A percentile compares a stretch with the other conserved stretches of the same genome.
phyloP scores from a whole-genome alignment of 1,139 yeast genomes.

The Suhomyces yuchorum region DNA sequence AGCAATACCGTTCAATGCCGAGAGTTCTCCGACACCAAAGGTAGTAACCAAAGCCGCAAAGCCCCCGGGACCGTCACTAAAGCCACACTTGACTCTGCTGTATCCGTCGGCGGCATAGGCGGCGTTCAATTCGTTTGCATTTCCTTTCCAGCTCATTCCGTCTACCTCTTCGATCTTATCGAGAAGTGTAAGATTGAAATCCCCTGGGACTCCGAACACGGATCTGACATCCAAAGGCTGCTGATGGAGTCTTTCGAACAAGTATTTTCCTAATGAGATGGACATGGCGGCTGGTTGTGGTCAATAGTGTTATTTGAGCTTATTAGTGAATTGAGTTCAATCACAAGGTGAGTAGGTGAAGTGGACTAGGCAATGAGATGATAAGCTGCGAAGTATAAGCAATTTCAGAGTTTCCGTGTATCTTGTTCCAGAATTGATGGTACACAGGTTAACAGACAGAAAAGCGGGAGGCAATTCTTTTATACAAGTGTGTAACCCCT shows the following conservation, averaged over 20 bases:
- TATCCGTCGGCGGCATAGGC: constrained; percentile 75
- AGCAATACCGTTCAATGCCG: constrained; percentile 59
- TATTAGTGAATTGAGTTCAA: no score
- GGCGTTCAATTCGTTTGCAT: constrained; percentile 72
- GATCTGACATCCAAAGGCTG: constrained; percentile 34
- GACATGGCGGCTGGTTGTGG: constrained; percentile 24
- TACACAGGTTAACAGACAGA: no score
- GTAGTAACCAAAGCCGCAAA: constrained; percentile 64
- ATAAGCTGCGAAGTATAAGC: no score
- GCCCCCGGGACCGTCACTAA: constrained; percentile 45
- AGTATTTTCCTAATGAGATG: constrained; percentile 43
- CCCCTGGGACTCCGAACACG: constrained; percentile 54
- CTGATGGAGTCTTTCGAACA: constrained; percentile 47
- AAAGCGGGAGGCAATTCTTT: background rate
- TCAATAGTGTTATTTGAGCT: no score
- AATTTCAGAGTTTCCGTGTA: no score
- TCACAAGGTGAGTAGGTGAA: no score
- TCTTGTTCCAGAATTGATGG: no score
- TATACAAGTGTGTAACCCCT: background rate
- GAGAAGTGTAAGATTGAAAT: constrained; percentile 67
- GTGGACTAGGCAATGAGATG: background rate
- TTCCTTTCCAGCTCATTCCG: constrained; percentile 59
- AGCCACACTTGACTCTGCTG: constrained; percentile 58
- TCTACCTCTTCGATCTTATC: constrained; percentile 66
- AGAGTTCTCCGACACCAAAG: constrained; percentile 66